Percentiles rank a stretch among this genome's conserved stretches.
These are phyloP conservation scores for Polygonum aviculare DNA, from an alignment of 148 eudicot species.

Conservation along the genomic window DNA sequence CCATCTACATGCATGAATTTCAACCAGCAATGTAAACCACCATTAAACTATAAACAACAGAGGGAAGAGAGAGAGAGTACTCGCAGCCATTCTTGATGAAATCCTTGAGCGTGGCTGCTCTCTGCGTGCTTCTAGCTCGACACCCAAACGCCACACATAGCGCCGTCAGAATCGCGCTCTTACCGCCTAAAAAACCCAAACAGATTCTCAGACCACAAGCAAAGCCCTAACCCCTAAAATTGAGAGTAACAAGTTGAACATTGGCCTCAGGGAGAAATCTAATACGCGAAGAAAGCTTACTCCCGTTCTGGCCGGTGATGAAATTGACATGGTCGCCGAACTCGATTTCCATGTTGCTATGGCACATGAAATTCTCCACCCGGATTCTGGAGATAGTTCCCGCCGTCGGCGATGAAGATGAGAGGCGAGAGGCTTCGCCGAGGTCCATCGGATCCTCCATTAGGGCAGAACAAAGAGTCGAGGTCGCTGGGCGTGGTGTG, in stretches of 20 bases:
- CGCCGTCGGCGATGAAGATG: slow-evolving; percentile 22
- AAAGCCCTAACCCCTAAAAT: slow-evolving; percentile 11
- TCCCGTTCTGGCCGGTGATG: slow-evolving; percentile 96
- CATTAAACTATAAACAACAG: not conserved
- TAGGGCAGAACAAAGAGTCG: not conserved
- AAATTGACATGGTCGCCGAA: slow-evolving; percentile 71
- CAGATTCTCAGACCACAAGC: not conserved
- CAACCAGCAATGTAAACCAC: not conserved
- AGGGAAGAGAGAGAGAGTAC: slow-evolving; percentile 20
- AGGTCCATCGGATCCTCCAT: slow-evolving; percentile 43
- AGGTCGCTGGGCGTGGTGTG: not conserved
- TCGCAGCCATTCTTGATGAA: slow-evolving; percentile 95
- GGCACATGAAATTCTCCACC: slow-evolving; percentile 95
- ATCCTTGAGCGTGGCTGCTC: slow-evolving; percentile 74
- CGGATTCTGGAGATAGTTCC: slow-evolving; percentile 65
- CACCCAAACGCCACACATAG: slow-evolving; percentile 89
- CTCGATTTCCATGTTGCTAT: slow-evolving; percentile 63
- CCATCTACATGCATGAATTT: not conserved
- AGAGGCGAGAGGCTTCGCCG: slow-evolving; percentile 14
- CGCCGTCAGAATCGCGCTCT: slow-evolving; percentile 95
- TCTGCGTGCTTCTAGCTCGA: slow-evolving; percentile 88
- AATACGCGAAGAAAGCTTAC: slow-evolving; percentile 30
- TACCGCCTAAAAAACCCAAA: slow-evolving; percentile 52
- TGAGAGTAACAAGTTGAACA: not conserved
- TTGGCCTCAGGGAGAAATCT: not conserved